Base-by-base conservation (phyloP, 75 land plant species). In the Adiantum capillusveneris region DNA sequence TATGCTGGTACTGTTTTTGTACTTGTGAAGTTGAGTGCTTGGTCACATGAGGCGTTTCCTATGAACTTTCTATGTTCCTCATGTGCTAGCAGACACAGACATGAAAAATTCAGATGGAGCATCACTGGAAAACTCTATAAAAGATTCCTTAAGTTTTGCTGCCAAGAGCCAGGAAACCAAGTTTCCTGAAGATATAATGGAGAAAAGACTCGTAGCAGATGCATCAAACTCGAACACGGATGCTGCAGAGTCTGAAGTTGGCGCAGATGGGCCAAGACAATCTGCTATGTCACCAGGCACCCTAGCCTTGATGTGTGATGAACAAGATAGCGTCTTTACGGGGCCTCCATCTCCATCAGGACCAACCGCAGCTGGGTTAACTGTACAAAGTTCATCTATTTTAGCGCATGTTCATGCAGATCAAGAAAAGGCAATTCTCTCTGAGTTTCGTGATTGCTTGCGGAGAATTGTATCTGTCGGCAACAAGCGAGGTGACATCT, bases 231-330 rank as follows among this genome's bases (percentile, higher is more conserved):
- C 37, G 3, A 53, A 59, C 11, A 53, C 44, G 1, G 71, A 70
- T 36, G 69, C 73, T 29, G 70, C 68, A 28, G 74, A 56, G 31
- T 63, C 69, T 44, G 88, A 87, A 51, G 70, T 56, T 59, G 73
- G 58, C 51, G 86, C 75, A 29, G 64, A 70, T 44, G 60, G n/a
- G 25, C 34, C 28, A 11, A 56, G 59, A 44, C 57, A 75, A 31
- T 78, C 85, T 70, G 81, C 90, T 0, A 81, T 93, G 98, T 93
- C 98, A 46, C 98, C 98, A 49, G 95, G 85, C 57, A 93, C 98
- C 12, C 63, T 93, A 56, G 98, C 98, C 24, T 66, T 93, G 49
- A 85, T 93, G 98, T 93, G 98, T 57, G 96, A 93, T 71, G 98
- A 93, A 63, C 78, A 83, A 68, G 97, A 88, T 56, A 74, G 84